A percentile compares a stretch with the other conserved stretches of the same genome.
Evolutionary conservation across 805 yeast genomes (phyloP).

Genomic region (Ogataea paraovalis): DNA sequence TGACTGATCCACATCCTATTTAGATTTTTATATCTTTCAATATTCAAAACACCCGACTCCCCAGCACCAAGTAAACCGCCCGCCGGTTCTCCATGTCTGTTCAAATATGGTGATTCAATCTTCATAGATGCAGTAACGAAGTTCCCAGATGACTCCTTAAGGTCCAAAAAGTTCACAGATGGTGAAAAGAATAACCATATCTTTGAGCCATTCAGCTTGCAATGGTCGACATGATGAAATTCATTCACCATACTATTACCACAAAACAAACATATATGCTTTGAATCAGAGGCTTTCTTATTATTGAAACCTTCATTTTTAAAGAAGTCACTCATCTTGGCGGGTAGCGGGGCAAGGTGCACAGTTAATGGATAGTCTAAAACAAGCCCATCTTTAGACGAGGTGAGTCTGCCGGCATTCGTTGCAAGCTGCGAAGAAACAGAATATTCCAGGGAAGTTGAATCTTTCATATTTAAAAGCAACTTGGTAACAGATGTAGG

Average conservation of each 20-base stretch:
- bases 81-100: slow-evolving; percentile 73
- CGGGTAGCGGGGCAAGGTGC: slow-evolving; percentile 21
- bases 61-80: slow-evolving; percentile 50
- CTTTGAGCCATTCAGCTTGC: slow-evolving; percentile 20
- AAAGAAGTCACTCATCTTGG: slow-evolving; percentile 42
- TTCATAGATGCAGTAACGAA: slow-evolving; percentile 16
- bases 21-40: slow-evolving; percentile 50
- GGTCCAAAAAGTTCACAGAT: slow-evolving; percentile 20
- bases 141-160: not conserved
- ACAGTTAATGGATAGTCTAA: slow-evolving; percentile 27
- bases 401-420: slow-evolving; percentile 3
- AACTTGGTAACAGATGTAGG: slow-evolving; percentile 23
- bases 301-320: slow-evolving; percentile 40
- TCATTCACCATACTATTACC: slow-evolving; percentile 17
- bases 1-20: slow-evolving; percentile 61
- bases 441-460: slow-evolving; percentile 15
- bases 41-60: slow-evolving; percentile 49
- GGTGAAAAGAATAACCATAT: slow-evolving; percentile 26
- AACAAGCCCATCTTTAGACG: slow-evolving; percentile 31
- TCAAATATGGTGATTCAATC: slow-evolving; percentile 63
- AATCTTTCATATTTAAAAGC: slow-evolving; percentile 9
- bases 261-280: slow-evolving; percentile 24
- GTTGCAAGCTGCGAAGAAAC: slow-evolving; percentile 16
- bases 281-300: slow-evolving; percentile 15
- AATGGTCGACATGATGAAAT: slow-evolving; percentile 14